phyloP scores from a whole-genome alignment of 75 land plant genomes.

The Selaginella moellendorffii region DNA sequence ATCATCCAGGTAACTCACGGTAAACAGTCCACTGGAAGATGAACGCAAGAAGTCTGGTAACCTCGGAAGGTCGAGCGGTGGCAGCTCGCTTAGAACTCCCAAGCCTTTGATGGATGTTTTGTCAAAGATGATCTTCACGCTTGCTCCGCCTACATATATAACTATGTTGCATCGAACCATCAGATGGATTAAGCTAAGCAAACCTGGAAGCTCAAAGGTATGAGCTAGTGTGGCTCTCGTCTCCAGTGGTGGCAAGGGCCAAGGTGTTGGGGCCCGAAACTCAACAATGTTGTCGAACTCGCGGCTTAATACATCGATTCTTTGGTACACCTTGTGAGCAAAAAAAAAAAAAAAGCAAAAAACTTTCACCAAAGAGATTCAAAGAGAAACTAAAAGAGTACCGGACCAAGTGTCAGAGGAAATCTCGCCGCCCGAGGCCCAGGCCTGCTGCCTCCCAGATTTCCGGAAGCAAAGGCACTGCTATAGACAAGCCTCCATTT shows the following conservation, averaged over 20 bases:
- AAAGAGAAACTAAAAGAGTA: background rate
- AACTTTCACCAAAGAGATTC: background rate
- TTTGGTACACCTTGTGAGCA: slow-evolving; percentile 58
- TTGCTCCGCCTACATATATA: slow-evolving; percentile 33
- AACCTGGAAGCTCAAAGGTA: slow-evolving; percentile 66
- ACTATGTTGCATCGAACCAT: background rate
- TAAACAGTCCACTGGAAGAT: slow-evolving; percentile 44
- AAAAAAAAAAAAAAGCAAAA: background rate
- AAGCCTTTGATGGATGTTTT: slow-evolving; percentile 61
- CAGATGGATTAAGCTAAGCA: background rate
- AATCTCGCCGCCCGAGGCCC: background rate
- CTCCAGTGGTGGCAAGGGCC: slow-evolving; percentile 79
- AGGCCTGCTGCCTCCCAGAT: background rate
- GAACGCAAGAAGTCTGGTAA: slow-evolving; percentile 44
- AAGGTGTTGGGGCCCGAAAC: slow-evolving; percentile 58
- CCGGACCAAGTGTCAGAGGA: background rate
- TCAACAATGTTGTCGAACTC: slow-evolving; percentile 93
- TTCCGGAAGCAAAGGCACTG: slow-evolving; percentile 63
- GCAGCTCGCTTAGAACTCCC: slow-evolving; percentile 67
- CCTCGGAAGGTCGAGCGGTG: slow-evolving; percentile 60
- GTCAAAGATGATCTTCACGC: slow-evolving; percentile 59
- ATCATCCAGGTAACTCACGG: slow-evolving; percentile 58
- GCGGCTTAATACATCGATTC: slow-evolving; percentile 61
- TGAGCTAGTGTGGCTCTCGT: slow-evolving; percentile 74
- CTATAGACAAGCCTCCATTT: slow-evolving; percentile 78